Base-by-base conservation (phyloP, 2,329 filamentous ascomycete species). In the Claviceps maximensis region DNA sequence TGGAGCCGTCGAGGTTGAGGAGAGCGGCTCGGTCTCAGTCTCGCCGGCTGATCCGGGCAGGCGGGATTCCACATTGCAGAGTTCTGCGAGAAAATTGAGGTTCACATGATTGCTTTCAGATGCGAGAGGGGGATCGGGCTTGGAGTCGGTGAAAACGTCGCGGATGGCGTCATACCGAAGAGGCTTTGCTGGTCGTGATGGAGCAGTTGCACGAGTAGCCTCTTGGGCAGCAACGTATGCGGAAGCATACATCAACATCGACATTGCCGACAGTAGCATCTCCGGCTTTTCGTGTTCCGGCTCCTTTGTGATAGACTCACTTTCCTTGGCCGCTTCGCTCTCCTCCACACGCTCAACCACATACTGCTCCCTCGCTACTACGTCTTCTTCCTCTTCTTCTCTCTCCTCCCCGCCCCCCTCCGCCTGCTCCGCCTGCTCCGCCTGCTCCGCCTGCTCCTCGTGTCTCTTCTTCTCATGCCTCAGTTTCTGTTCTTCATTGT, bases 91-190 rank as follows among this genome's bases (percentile, higher is more conserved):
- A 8, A 67, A 55, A 53, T 66, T 65, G 40, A 70, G 65, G 23
- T 60, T 57, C 31, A 63, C 53, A 15, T 54, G 55, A 31, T 61
- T 61, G 15, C 55, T 54, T 12, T 65, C 62, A 4, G 58, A 54
- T 7, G 59, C 54, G 2, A 64, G 62, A 12, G 61, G 51, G 17
- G 64, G 54, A 5, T 58, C 57, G 21, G 69, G 66, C 53, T 65
- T 67, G 8, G 66, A 62, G 51, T 67, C 62, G 13, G 67, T 67
- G 56, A 73, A 73, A 31, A 72, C 66, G 54, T 73, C 71, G n/a
- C 66, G 65, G 50, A 68, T 68, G n/a, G 66, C 66, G 56, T 68
- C 66, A 50, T 68, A 68, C 49, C 64, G 63, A 50, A 64, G 63
- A 29, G 60, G 61, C 54, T 68, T 68, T 2, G 33, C 33, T 36